Base-by-base conservation (phyloP, 495 filamentous ascomycete genomes). In the Neurospora sp. region DNA sequence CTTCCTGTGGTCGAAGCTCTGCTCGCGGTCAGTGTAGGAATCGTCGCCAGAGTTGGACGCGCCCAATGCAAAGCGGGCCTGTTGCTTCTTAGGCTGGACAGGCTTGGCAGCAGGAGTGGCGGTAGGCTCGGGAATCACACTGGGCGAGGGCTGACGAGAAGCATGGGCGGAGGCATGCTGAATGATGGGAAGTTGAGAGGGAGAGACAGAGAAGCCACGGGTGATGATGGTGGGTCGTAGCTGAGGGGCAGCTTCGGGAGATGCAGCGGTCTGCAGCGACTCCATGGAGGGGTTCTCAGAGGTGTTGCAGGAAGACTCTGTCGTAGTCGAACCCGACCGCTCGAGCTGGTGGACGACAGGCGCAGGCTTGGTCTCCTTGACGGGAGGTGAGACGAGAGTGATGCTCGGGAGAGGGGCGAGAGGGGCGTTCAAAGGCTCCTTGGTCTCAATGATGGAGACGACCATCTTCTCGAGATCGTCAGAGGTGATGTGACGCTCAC, bases 121-220 rank as follows among this genome's bases (percentile, higher is more conserved):
- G 23, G 73, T 76, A 12, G 85, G 85, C 46, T 84, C 80, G 35
- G 85, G 85, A 23, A 86, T 85, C 39, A 78, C 76, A 69, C 80
- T 79, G 0, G 76, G 74, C 16, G 77, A 77, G 4, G 73, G 69
- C 2, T 69, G 66, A 70, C 79, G 81, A 46, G 77, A 73, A 10
- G 77, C 76, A 37, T 78, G 80, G 31, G 54, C 54, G 10, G 79
- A 76, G 8, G 77, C 77, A 71, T 76, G 76, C 23, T 77, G 82
- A 77, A 79, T 92, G 0, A 90, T 91, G 3, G 93, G 92, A 16
- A 93, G 86, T 54, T 90, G 88, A 23, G 91, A 91, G 7, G 92
- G 93, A 0, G 92, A 93, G 81, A 98, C 98, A 0, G 92, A 93
- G 81, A 98, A 99, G 27, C 95, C 96, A 73, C 93, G 90, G 71